A percentile compares a stretch with the other conserved stretches of the same genome.
These are phyloP conservation scores for Colletotrichum siamense DNA, from an alignment of 2,329 filamentous ascomycete genomes.

Conservation along the genomic window DNA sequence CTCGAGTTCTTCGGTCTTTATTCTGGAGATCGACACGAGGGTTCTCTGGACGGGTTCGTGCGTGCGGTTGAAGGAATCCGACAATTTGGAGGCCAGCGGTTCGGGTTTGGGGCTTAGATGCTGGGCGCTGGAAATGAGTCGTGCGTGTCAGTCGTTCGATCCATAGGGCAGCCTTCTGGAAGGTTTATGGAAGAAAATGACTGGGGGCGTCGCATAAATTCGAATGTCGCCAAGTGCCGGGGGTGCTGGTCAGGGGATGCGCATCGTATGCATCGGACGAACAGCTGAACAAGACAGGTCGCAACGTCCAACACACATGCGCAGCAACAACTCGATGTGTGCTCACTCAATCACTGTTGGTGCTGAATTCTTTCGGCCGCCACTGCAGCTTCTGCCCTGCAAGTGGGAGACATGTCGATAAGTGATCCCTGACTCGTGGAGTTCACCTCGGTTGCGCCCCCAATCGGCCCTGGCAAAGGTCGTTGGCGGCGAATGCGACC, in stretches of 20 bases:
- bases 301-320: neutral
- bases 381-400: neutral
- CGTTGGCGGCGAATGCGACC: neutral
- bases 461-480: neutral
- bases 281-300: neutral
- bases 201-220: neutral
- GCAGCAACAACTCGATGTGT: neutral
- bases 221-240: slow-evolving; percentile 13
- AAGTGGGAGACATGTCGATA: neutral
- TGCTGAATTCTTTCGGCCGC: neutral
- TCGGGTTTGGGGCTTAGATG: slow-evolving; percentile 4
- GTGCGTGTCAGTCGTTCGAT: neutral
- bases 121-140: neutral
- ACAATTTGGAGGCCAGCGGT: neutral
- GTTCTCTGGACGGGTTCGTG: neutral
- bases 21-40: slow-evolving; percentile 13
- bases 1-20: neutral
- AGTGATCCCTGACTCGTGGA: slow-evolving; percentile 1
- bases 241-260: neutral
- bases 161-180: slow-evolving; percentile 1
- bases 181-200: neutral
- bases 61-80: neutral
- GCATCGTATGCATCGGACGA: slow-evolving; percentile 15
- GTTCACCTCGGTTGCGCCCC: neutral
- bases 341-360: neutral